phyloP scores from a whole-genome alignment of 164 flowering plant genomes.

The Stephania yunnanensis region DNA sequence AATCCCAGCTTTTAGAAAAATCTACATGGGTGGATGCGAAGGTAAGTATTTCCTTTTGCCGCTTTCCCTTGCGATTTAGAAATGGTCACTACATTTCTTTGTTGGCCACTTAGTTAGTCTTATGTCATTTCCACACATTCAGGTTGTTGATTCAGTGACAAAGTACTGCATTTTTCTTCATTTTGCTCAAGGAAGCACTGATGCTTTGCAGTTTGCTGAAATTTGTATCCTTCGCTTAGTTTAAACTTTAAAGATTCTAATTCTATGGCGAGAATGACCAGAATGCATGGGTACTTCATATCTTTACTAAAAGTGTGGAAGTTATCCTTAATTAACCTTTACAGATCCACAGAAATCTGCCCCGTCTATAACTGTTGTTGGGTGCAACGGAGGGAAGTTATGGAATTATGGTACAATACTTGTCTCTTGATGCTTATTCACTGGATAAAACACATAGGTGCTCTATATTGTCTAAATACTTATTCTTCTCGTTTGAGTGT shows the following conservation, averaged over 20 bases:
- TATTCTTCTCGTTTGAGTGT: not conserved
- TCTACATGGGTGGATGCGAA: constrained; percentile 47
- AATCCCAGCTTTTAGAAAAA: constrained; percentile 36
- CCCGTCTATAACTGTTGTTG: constrained; percentile 69
- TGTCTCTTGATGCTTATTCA: not conserved
- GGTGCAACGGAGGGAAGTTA: constrained; percentile 62
- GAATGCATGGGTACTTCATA: not conserved
- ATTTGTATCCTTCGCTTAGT: constrained; percentile 62
- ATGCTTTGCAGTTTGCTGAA: constrained; percentile 63
- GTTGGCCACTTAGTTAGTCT: not conserved
- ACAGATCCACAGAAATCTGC: constrained; percentile 66
- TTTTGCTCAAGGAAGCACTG: constrained; percentile 53
- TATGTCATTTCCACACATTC: constrained; percentile 7
- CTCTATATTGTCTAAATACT: constrained; percentile 3
- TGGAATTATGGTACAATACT: constrained; percentile 57
- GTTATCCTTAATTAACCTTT: constrained; percentile 35
- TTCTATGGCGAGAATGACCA: not conserved
- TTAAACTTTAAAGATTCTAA: no score
- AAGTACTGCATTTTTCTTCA: constrained; percentile 72
- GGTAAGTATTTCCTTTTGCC: constrained; percentile 25
- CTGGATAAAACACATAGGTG: not conserved
- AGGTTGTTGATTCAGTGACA: constrained; percentile 59
- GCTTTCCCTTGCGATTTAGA: not conserved
- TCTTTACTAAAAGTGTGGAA: not conserved
- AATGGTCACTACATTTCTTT: not conserved